phyloP scores from a whole-genome alignment of 331 rosid genomes.

The Saraca asoca region DNA sequence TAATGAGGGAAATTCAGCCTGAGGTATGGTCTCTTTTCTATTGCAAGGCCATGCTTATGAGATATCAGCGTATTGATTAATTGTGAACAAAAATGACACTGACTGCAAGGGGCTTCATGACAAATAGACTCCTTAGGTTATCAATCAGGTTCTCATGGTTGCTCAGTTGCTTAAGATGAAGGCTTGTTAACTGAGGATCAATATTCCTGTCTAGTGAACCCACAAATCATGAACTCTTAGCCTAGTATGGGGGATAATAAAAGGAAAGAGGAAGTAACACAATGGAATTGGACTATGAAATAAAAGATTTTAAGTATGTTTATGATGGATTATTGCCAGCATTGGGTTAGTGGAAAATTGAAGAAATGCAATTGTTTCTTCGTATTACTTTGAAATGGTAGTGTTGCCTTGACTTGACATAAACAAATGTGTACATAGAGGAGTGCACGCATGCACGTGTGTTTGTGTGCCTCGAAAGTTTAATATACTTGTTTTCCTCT shows the following conservation, averaged over 20 bases:
- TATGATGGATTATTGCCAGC: neutral
- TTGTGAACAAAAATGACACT: neutral
- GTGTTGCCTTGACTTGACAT: neutral
- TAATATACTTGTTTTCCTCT: slow-evolving; percentile 3
- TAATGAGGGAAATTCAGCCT: slow-evolving; percentile 88
- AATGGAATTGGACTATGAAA: neutral
- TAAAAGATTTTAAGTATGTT: slow-evolving; percentile 3
- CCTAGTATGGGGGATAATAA: slow-evolving; percentile 2
- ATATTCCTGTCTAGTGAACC: neutral
- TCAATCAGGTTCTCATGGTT: slow-evolving; percentile 22
- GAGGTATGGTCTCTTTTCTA: slow-evolving; percentile 63
- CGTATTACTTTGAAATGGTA: neutral
- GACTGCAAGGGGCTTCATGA: neutral
- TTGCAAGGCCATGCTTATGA: slow-evolving; percentile 18
- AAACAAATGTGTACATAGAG: neutral
- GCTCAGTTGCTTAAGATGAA: slow-evolving; percentile 10
- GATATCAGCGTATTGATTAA: neutral
- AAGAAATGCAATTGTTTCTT: slow-evolving; percentile 8
- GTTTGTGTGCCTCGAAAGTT: neutral
- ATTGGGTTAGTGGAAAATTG: slow-evolving; percentile 1
- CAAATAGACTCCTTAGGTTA: slow-evolving; percentile 1
- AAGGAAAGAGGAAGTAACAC: slow-evolving; percentile 20
- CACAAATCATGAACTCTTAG: slow-evolving; percentile 5
- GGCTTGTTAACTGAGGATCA: slow-evolving; percentile 15
- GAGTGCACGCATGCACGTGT: neutral